Evolutionary conservation across 345 rosid genomes (phyloP).

Genomic region (Ceriops decandra): DNA sequence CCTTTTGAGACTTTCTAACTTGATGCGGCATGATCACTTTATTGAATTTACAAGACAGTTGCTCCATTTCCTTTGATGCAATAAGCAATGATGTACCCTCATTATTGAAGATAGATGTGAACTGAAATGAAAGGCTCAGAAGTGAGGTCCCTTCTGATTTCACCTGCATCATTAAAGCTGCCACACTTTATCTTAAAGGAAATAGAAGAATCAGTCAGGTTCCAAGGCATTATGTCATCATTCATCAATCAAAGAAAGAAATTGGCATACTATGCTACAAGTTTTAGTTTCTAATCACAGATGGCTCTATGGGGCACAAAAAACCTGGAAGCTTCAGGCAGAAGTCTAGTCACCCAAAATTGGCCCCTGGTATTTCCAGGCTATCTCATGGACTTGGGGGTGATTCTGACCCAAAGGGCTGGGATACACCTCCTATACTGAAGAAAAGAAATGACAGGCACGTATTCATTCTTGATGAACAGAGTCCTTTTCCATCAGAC

Average conservation of each 20-base stretch:
- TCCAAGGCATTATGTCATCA: neutral
- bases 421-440: too few relatives aligned
- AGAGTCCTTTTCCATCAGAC: neutral
- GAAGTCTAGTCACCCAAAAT: too few relatives aligned
- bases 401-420: too few relatives aligned
- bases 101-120: conserved; percentile 38
- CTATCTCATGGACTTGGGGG: too few relatives aligned
- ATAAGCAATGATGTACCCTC: conserved; percentile 40
- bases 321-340: too few relatives aligned
- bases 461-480: too few relatives aligned
- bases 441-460: too few relatives aligned
- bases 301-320: too few relatives aligned
- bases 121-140: conserved; percentile 53
- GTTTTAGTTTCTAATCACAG: neutral
- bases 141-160: conserved; percentile 52
- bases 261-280: too few relatives aligned
- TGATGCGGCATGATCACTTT: conserved; percentile 36
- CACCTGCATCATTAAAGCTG: conserved; percentile 44
- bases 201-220: neutral
- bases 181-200: conserved; percentile 1
- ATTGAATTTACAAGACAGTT: conserved; percentile 28
- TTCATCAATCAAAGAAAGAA: neutral
- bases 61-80: conserved; percentile 34
- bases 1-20: conserved; percentile 20
- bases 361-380: too few relatives aligned